phyloP scores from a whole-genome alignment of 2,329 filamentous ascomycete genomes.

The Ploettnerulaceae sp. region DNA sequence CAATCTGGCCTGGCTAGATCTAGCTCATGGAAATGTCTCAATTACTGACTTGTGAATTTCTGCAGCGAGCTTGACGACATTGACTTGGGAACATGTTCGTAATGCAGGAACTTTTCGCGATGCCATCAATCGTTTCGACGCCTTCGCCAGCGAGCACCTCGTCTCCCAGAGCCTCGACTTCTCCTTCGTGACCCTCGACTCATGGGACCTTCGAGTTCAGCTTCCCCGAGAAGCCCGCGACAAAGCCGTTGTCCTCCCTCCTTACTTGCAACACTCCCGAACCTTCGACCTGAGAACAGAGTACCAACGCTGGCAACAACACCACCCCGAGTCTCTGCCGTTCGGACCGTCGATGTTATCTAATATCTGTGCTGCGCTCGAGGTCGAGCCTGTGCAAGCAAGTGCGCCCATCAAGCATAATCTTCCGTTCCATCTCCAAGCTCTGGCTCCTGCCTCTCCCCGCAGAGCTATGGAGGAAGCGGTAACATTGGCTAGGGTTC shows the following conservation, averaged over 20 bases:
- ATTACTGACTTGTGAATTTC: constrained; percentile 21
- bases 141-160: constrained; percentile 88
- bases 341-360: constrained; percentile 93
- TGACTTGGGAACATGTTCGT: constrained; percentile 98
- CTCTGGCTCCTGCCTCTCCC: constrained; percentile 88
- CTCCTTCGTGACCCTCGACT: constrained; percentile 96
- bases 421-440: constrained; percentile 94
- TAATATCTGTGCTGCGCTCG: constrained; percentile 96
- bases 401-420: constrained; percentile 99
- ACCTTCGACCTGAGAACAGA: constrained; percentile 96
- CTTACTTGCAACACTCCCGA: constrained; percentile 95
- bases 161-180: constrained; percentile 91
- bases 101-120: constrained; percentile 96
- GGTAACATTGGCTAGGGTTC: constrained; percentile 85
- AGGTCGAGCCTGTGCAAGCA: constrained; percentile 95
- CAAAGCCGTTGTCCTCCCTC: constrained; percentile 93
- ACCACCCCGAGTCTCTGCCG: constrained; percentile 94
- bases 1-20: constrained; percentile 7
- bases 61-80: constrained; percentile 87
- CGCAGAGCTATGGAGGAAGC: constrained; percentile 97
- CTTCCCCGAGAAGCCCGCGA: constrained; percentile 95
- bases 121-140: constrained; percentile 90
- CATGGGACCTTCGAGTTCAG: constrained; percentile 97
- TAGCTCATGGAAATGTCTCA: constrained; percentile 4
- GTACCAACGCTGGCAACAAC: constrained; percentile 97